Evolutionary conservation across 768 basidiomycete species (phyloP).

Genomic region (Chalciporus piperatus): DNA sequence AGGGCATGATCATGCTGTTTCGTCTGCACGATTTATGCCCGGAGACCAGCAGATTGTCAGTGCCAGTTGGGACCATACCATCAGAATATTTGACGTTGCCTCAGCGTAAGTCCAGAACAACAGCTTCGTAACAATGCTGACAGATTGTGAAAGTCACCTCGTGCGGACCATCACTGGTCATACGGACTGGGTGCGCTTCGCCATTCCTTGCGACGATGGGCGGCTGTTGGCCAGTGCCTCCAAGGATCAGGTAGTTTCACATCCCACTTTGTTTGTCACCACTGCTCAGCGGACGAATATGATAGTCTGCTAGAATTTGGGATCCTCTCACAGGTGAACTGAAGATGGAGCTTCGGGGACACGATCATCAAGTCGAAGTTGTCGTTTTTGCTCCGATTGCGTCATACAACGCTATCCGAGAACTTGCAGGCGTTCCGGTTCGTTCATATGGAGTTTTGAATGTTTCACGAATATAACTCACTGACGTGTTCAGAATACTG

Average conservation of each 20-base stretch:
- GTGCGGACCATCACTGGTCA: constrained; percentile 76
- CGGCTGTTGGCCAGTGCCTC: constrained; percentile 75
- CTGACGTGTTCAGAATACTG: constrained; percentile 42
- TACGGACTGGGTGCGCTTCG: constrained; percentile 80
- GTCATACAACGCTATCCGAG: constrained; percentile 74
- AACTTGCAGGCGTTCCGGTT: constrained; percentile 71
- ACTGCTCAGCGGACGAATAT: neutral
- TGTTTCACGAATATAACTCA: constrained; percentile 2
- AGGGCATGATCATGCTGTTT: constrained; percentile 91
- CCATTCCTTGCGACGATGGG: constrained; percentile 67
- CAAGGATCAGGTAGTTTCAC: constrained; percentile 72
- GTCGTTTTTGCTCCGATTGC: constrained; percentile 76
- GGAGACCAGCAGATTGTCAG: constrained; percentile 82
- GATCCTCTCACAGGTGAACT: constrained; percentile 70
- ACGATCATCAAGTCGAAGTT: constrained; percentile 83
- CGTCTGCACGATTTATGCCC: constrained; percentile 81
- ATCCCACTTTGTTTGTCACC: neutral
- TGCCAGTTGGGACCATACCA: constrained; percentile 84
- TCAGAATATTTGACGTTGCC: constrained; percentile 83
- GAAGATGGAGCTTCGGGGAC: constrained; percentile 81
- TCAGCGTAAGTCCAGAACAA: constrained; percentile 58
- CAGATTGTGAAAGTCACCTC: constrained; percentile 51
- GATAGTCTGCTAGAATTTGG: constrained; percentile 75
- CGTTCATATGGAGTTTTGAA: constrained; percentile 22
- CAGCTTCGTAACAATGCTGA: constrained; percentile 8